phyloP scores from a whole-genome alignment of 202 grass and related monocot species.

The Bolboschoenoplectus hybrid region DNA sequence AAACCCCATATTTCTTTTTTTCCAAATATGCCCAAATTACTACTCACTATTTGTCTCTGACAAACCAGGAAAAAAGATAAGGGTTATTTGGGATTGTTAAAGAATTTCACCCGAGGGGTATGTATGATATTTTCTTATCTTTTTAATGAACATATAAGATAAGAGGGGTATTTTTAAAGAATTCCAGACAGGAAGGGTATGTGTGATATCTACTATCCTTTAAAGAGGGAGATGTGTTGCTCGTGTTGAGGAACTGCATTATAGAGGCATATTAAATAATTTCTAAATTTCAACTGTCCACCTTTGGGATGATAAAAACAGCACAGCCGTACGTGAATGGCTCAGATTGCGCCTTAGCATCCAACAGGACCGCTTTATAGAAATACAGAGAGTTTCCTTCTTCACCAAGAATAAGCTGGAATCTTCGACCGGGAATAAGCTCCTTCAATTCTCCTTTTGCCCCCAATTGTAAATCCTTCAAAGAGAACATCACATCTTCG shows the following conservation, averaged over 20 bases:
- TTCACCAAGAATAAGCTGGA: constrained; percentile 83
- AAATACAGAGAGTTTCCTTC: constrained; percentile 64
- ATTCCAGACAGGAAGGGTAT: not conserved
- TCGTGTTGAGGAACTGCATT: not conserved
- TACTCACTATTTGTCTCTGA: not conserved
- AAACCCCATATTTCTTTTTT: not conserved
- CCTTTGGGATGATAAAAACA: constrained; percentile 96
- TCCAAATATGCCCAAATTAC: not conserved
- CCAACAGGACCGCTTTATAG: constrained; percentile 83
- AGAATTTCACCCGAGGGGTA: not conserved
- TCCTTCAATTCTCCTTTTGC: constrained; percentile 74
- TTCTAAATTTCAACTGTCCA: constrained; percentile 39
- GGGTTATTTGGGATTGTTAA: not conserved
- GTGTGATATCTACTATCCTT: not conserved
- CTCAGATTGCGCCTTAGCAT: constrained; percentile 62
- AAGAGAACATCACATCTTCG: constrained; percentile 62
- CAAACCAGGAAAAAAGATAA: not conserved
- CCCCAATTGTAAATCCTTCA: constrained; percentile 87
- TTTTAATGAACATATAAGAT: constrained; percentile 15
- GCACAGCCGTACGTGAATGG: constrained; percentile 72
- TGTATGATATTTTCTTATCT: not conserved
- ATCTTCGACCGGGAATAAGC: constrained; percentile 69
- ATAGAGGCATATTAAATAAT: not conserved
- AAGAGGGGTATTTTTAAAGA: not conserved
- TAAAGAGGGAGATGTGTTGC: not conserved